A percentile compares a stretch with the other conserved stretches of the same genome.
Conservation (phyloP, 2,329 filamentous ascomycete genomes). For the Fusarium torreyae region DNA sequence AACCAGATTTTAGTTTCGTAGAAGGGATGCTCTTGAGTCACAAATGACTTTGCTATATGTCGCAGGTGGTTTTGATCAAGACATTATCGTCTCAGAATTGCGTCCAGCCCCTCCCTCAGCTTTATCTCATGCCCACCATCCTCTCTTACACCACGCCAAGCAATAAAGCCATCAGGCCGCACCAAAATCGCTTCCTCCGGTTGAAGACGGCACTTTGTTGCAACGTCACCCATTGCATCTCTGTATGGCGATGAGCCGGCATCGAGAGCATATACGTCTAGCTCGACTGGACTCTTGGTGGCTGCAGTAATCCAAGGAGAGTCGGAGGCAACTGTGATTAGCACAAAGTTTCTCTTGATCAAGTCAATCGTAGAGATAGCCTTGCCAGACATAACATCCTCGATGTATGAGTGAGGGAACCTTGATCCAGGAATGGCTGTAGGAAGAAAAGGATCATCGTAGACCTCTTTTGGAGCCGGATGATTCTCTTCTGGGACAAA, state of each 20-base stretch:
- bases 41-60: too few species aligned
- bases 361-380: neutral
- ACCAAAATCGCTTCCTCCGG: neutral
- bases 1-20: too few species aligned
- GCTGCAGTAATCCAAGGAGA: neutral
- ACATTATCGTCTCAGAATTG: neutral
- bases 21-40: too few species aligned
- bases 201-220: constrained; percentile 3
- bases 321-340: neutral
- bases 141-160: neutral
- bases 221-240: neutral
- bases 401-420: constrained; percentile 4
- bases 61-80: too few species aligned
- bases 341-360: neutral
- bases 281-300: neutral
- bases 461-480: neutral
- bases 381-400: accelerated
- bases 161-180: constrained; percentile 7
- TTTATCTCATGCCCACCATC: neutral
- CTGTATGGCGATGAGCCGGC: neutral
- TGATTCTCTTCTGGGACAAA: neutral
- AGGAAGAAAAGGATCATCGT: neutral
- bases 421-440: neutral
- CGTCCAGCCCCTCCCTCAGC: neutral
- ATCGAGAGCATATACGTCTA: neutral